These are phyloP conservation scores for Trichoderma aggressivum DNA, from an alignment of 2,329 filamentous ascomycete species.

Conservation along the genomic window DNA sequence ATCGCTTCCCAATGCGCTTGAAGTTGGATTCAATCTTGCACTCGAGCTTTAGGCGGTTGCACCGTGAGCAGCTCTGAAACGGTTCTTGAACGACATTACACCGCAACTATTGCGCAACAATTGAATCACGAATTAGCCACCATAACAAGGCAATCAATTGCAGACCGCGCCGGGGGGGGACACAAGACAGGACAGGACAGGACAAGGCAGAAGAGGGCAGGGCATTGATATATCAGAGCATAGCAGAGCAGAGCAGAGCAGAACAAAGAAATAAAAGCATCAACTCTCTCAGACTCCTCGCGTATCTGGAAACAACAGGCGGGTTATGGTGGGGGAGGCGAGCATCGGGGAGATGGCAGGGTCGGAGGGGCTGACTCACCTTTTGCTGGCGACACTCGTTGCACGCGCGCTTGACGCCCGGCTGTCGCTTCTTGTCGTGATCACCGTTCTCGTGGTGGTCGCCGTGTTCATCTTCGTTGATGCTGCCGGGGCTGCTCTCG, in stretches of 20 bases:
- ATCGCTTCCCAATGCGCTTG: slow-evolving; percentile 70
- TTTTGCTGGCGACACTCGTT: slow-evolving; percentile 86
- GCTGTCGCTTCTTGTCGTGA: slow-evolving; percentile 60
- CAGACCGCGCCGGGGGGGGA: neutral
- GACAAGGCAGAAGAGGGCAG: neutral
- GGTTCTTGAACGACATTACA: slow-evolving; percentile 82
- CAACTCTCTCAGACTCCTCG: neutral
- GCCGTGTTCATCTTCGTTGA: slow-evolving; percentile 50
- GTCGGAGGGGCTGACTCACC: slow-evolving; percentile 47
- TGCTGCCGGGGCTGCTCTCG: slow-evolving; percentile 60
- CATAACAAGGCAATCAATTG: neutral
- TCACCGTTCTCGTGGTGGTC: slow-evolving; percentile 48
- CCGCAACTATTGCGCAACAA: slow-evolving; percentile 54
- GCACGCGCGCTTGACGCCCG: slow-evolving; percentile 73
- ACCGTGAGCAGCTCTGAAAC: slow-evolving; percentile 73
- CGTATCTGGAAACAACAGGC: neutral
- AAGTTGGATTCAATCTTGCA: slow-evolving; percentile 81
- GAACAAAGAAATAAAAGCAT: neutral
- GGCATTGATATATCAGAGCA: neutral
- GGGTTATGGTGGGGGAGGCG: neutral
- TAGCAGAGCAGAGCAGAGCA: neutral
- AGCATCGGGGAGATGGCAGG: neutral
- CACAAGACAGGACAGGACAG: neutral
- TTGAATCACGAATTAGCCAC: slow-evolving; percentile 8
- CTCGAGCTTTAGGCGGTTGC: slow-evolving; percentile 72